Evolutionary conservation across 805 yeast genomes (phyloP), one percentile per base, ranked within the genome.

Genomic region (Schwanniomyces polymorphus): DNA sequence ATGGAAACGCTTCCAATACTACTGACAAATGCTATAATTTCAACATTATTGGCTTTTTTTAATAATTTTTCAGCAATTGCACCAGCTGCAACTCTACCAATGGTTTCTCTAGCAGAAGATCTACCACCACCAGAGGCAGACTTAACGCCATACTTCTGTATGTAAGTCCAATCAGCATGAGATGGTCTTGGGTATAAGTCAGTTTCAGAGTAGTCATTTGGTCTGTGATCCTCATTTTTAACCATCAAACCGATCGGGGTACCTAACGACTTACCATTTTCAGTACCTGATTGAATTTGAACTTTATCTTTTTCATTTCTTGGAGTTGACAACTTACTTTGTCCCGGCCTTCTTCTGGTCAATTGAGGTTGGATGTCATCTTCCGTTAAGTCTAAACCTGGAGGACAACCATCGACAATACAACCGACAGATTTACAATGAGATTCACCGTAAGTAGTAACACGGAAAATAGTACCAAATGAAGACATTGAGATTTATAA

Each of bases 21-120:
- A n/a, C 94, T 82, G 18, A 92, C 97, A 69, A 94, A 94, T 0
- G 97, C 99, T 41, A 94, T 97, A 59, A 94, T 89, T 68, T 92
- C 98, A 40, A 94, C 94, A 49, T 81, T 80, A 63, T 86, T 84
- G 46, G 88, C 86, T 57, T 86, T 83, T 42, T 72, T 63, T 61
- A 94, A 79, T 54, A 89, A 85, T 72, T 91, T 92, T 69, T 94
- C 99, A 42, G 99, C 99, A 68, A 94, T 84, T 43, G 97, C 98
- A 62, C 97, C 97, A 7, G 97, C 98, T 41, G 98, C 98, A 45
- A 94, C 99, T 69, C 99, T 83, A 48, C 99, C 99, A 59, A 94
- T 94, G 38, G 99, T 94, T 72, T 94, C 99, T 69, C 99, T 84
- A 7, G 99, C 99, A 39, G 92, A 84, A 10, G 97, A 87, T 65